phyloP scores from a whole-genome alignment of 768 basidiomycete species.

The Leccinum sublutescens region DNA sequence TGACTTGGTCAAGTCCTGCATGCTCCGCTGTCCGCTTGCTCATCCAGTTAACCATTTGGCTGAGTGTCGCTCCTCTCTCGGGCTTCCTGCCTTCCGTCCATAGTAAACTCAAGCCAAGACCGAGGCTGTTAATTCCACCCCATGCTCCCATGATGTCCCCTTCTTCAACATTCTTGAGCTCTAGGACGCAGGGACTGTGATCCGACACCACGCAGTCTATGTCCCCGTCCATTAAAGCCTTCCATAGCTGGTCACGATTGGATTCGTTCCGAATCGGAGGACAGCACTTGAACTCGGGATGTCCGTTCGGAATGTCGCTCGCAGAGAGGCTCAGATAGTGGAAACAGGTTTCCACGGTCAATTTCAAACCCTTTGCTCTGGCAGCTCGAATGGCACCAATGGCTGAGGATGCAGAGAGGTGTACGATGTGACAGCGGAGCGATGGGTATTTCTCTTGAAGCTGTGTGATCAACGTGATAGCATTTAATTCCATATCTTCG shows the following conservation, averaged over 20 bases:
- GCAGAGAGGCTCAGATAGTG: conserved; percentile 87
- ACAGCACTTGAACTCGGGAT: conserved; percentile 93
- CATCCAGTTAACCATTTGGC: conserved; percentile 73
- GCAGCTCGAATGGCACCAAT: conserved; percentile 76
- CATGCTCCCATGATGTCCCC: conserved; percentile 88
- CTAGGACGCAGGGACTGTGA: conserved; percentile 86
- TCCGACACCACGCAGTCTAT: conserved; percentile 96
- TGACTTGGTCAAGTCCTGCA: conserved; percentile 64
- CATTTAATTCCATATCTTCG: conserved; percentile 71
- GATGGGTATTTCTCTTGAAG: conserved; percentile 62
- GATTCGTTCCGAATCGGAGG: conserved; percentile 79
- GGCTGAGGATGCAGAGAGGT: conserved; percentile 84
- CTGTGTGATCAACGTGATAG: conserved; percentile 72
- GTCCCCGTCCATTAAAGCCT: conserved; percentile 72
- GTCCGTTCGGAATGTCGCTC: conserved; percentile 68
- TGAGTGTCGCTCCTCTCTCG: conserved; percentile 51
- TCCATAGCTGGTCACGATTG: conserved; percentile 80
- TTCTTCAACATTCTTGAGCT: conserved; percentile 73
- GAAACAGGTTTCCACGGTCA: conserved; percentile 97
- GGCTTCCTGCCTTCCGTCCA: conserved; percentile 78
- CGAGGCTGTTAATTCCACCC: conserved; percentile 93
- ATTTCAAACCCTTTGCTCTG: conserved; percentile 55
- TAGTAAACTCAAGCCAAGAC: conserved; percentile 82
- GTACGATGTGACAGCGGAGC: conserved; percentile 90
- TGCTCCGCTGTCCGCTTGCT: conserved; percentile 73